Percentiles rank a stretch among this genome's conserved stretches.
phyloP scores from a whole-genome alignment of 345 rosid genomes.

The Syzygium aromaticum region DNA sequence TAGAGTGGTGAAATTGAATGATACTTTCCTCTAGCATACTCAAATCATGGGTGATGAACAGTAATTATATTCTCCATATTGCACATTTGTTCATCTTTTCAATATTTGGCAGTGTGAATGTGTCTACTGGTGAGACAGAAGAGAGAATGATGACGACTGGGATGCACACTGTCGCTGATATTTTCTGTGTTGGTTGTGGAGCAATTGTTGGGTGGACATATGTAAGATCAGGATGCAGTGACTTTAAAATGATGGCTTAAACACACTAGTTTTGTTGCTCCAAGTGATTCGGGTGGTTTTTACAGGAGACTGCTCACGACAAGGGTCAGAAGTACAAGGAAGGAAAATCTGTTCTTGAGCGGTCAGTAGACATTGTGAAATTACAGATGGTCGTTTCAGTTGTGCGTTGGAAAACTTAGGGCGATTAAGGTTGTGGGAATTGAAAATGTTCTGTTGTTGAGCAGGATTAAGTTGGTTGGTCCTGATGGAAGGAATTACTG shows the following conservation, averaged over 20 bases:
- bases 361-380: constrained; percentile 40
- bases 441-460: constrained; percentile 17
- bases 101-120: constrained; percentile 60
- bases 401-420: not conserved
- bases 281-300: constrained; percentile 21
- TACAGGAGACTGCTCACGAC: constrained; percentile 86
- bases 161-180: constrained; percentile 79
- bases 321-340: constrained; percentile 94
- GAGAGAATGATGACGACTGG: constrained; percentile 90
- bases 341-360: constrained; percentile 56
- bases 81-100: not conserved
- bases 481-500: constrained; percentile 88
- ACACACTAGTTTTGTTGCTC: not conserved
- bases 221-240: constrained; percentile 36
- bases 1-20: not conserved
- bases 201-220: constrained; percentile 97
- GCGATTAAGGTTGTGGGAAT: not conserved
- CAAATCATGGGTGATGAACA: not conserved
- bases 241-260: not conserved
- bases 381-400: not conserved
- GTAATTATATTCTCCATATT: not conserved
- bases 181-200: constrained; percentile 94
- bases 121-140: constrained; percentile 58
- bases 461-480: constrained; percentile 85
- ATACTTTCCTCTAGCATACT: not conserved